Evolutionary conservation across 176 grass and related monocot species (phyloP), one percentile per base, ranked within the genome.

Genomic region (Zoysia pacifica): DNA sequence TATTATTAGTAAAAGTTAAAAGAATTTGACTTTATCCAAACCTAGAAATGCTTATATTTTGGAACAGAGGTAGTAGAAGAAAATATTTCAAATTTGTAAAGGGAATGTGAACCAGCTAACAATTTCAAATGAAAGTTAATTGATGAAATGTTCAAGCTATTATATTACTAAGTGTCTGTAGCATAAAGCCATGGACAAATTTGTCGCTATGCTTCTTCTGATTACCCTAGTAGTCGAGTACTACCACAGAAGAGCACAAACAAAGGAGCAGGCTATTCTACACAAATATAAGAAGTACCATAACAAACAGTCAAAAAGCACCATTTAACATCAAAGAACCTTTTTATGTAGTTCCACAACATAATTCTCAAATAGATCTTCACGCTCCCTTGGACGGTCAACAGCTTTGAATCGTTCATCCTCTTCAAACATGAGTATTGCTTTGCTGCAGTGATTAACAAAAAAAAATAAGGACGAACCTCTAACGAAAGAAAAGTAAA

Each of bases 341-440:
- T 99, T 93, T 74, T 99, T 99, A 64, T 95, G 96, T 44, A 99
- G 96, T 42, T 99, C 93, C 28, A 83, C 81, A n/a, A 95, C 54
- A 89, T 99, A 99, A 61, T 76, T 91, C 79, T 99, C 96, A 86
- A 93, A 99, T 68, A 99, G 84, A 84, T 99, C 93, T 84, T 99
- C 96, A 62, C 93, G 93, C 14, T 99, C 96, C 86, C 87, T 95
- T 45, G 86, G 19, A 63, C 93, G 89, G 35, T 95, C 93, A 67
- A 95, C 87, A 19, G 89, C 89, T 87, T 53, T 83, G 46, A 95
- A 95, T 64, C 93, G 70, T 70, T 90, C 87, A 83, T 91, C 93
- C 50, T 81, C 82, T 71, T 95, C 93, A 84, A 99, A 95, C 88
- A 95, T 93, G 76, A 80, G 87, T 82, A 91, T 86, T 20, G 92